phyloP scores from a whole-genome alignment of 306 rosid species.

The Castanea mollissima region DNA sequence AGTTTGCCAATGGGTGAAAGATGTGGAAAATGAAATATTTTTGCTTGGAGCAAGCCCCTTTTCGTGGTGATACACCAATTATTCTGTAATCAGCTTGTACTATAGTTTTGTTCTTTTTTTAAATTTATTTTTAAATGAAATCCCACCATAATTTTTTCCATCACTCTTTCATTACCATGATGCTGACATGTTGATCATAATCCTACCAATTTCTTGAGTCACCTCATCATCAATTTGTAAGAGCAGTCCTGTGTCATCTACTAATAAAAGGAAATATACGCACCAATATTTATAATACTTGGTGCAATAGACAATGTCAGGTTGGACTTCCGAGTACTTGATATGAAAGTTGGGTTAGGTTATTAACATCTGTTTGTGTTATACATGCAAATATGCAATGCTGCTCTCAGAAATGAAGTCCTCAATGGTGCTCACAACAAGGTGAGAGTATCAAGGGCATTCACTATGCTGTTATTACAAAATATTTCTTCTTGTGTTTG shows the following conservation, averaged over 20 bases:
- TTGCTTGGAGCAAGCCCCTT: slow-evolving; percentile 96
- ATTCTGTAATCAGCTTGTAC: slow-evolving; percentile 47
- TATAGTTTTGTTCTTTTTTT: slow-evolving; percentile 23
- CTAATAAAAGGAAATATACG: neutral
- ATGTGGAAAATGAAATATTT: slow-evolving; percentile 88
- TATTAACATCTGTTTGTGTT: neutral
- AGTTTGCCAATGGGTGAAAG: slow-evolving; percentile 95
- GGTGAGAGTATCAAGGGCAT: neutral
- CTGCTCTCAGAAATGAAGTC: neutral
- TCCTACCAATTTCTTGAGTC: neutral
- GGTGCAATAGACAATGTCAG: neutral
- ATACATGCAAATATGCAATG: neutral
- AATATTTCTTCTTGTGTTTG: neutral
- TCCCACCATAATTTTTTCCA: slow-evolving; percentile 13
- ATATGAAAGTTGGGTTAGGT: neutral
- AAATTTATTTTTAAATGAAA: slow-evolving; percentile 20
- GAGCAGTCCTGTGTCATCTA: neutral
- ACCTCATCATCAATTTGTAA: neutral
- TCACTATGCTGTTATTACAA: neutral
- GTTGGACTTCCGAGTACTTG: neutral
- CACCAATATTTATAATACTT: neutral
- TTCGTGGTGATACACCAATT: slow-evolving; percentile 74
- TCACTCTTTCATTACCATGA: neutral
- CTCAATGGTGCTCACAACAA: neutral
- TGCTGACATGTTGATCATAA: neutral